phyloP scores from a whole-genome alignment of 2,329 filamentous ascomycete genomes.

The Corynespora cassiicola region DNA sequence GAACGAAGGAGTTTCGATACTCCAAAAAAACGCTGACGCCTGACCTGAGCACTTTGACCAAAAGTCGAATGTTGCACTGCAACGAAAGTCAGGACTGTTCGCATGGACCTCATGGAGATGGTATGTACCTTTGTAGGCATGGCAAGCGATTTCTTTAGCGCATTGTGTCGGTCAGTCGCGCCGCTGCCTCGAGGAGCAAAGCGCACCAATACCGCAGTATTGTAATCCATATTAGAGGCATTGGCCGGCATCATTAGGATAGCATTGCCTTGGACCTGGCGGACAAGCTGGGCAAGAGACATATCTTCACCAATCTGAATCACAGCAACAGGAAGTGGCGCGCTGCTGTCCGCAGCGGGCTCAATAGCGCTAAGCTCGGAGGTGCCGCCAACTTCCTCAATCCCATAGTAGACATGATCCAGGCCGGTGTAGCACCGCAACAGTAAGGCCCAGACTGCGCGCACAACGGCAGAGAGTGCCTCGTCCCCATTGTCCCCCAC shows the following conservation, averaged over 20 bases:
- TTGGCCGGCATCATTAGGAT: neutral
- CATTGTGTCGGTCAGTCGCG: too few relatives aligned
- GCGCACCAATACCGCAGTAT: conserved; percentile 23
- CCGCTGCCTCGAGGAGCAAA: conserved; percentile 8
- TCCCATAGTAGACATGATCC: conserved; percentile 50
- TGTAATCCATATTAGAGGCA: conserved; percentile 11
- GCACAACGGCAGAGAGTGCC: conserved; percentile 15
- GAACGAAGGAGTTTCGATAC: conserved; percentile 26
- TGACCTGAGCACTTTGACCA: conserved; percentile 26
- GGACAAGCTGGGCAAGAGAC: conserved; percentile 14
- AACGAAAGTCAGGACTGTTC: conserved; percentile 1
- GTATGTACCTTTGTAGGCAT: conserved; percentile 22
- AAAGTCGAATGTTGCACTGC: conserved; percentile 26
- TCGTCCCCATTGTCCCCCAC: conserved; percentile 7
- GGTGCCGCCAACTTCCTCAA: conserved; percentile 24
- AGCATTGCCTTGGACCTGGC: conserved; percentile 2
- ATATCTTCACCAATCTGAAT: conserved; percentile 13
- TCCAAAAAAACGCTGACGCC: conserved; percentile 27
- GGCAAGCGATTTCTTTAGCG: conserved; percentile 4
- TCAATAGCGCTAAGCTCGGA: too few relatives aligned
- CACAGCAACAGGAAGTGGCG: conserved; percentile 1
- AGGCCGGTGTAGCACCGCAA: conserved; percentile 41
- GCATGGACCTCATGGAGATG: neutral
- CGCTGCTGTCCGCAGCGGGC: too few relatives aligned
- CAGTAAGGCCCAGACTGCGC: conserved; percentile 38